Base-by-base conservation (phyloP, 257 asterid genomes). In the Nyctanthes arbortristis region DNA sequence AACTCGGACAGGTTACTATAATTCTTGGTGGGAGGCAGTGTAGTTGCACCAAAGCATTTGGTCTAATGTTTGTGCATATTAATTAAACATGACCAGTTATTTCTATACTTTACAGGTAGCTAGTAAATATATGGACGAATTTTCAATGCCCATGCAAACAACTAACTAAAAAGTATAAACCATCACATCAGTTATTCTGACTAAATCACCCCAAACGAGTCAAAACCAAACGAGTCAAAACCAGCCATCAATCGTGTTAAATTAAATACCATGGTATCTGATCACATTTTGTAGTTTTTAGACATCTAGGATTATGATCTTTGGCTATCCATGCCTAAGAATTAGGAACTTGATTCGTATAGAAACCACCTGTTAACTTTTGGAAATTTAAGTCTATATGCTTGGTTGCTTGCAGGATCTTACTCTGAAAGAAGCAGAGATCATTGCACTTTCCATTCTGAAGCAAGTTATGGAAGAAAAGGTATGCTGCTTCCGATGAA, bases 381-480 rank as follows among this genome's bases (percentile, higher is more conserved):
- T n/a, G n/a, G 40, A 27, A 18, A 73, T 78, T 43, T 14, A 49
- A 20, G 43, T n/a, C 61, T 20, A 29, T 10, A 61, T 61, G 30
- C n/a, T 25, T n/a, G 62, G 29, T 18, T 58, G 52, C 70, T 66
- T 80, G 73, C 87, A 88, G 97, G 87, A 86, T 52, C 82, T 90
- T 63, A 73, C 96, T 62, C 90, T 88, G 34, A 78, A 78, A 76
- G 97, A 90, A 78, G 97, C 97, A 52, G 97, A 90, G 76, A 90
- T 86, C 30, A 86, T 84, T 58, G 97, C 96, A 1, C 96, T 90
- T 52, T 86, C 96, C 66, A 90, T 88, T 76, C 90, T 90, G 29
- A 88, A 90, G 78, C 96, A 88, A 80, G 97, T 90, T 61, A 88
- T 90, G 97, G 97, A 90, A 86, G 97, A 90, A 70, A 88, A 90